Evolutionary conservation across 345 rosid genomes (phyloP).

Genomic region (Syzygium oleosum): DNA sequence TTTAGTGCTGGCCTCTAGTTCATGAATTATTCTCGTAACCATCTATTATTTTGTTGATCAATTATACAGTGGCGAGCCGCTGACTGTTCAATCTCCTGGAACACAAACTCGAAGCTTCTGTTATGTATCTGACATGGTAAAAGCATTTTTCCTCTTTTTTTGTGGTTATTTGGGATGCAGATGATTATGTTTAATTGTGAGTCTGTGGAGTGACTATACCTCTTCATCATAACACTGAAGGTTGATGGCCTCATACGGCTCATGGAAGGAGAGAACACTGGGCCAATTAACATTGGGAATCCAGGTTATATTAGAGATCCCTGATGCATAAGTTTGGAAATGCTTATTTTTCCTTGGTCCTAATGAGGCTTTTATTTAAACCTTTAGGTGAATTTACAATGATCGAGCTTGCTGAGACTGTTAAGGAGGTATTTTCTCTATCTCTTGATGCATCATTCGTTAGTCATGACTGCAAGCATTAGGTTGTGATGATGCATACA

Average conservation of each 20-base stretch:
- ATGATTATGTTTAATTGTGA: background rate
- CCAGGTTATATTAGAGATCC: constrained; percentile 33
- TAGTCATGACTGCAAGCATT: background rate
- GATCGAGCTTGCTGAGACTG: constrained; percentile 78
- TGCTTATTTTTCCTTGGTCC: background rate
- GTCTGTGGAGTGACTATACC: background rate
- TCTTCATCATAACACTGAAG: constrained; percentile 17
- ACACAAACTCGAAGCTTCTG: constrained; percentile 98
- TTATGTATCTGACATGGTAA: constrained; percentile 93
- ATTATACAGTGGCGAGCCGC: constrained; percentile 55
- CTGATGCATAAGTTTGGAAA: background rate
- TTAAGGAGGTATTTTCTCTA: constrained; percentile 58
- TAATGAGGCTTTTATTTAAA: background rate
- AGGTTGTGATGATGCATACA: background rate
- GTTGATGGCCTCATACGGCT: constrained; percentile 88
- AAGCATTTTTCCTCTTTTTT: background rate
- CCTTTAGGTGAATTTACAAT: constrained; percentile 80
- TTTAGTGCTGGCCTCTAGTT: background rate
- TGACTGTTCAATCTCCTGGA: constrained; percentile 92
- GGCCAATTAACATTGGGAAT: constrained; percentile 88
- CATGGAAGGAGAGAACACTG: constrained; percentile 93
- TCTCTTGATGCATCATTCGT: background rate
- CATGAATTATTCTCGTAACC: background rate
- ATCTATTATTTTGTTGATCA: background rate
- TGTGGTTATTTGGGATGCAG: background rate